Conservation (phyloP, 2,329 filamentous ascomycete species). For the Gremmenia infestans region DNA sequence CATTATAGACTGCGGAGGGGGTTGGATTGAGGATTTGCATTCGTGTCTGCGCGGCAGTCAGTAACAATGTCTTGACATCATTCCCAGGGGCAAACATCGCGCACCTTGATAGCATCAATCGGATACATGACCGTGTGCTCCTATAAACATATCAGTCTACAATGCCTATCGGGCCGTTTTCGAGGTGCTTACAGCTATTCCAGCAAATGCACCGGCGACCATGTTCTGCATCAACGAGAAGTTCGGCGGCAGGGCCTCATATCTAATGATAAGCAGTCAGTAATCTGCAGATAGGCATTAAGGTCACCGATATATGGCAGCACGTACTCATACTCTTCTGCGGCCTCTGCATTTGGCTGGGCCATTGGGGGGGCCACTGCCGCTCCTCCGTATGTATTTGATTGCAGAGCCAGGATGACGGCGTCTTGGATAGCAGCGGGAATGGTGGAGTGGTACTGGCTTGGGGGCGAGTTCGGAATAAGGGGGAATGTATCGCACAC, state of each 20-base stretch:
- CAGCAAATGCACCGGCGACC: constrained; percentile 92
- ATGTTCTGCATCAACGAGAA: constrained; percentile 94
- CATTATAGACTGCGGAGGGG: constrained; percentile 75
- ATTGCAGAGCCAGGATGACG: constrained; percentile 59
- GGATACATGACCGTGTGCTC: constrained; percentile 99
- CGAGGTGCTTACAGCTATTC: constrained; percentile 36
- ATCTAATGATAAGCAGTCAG: constrained; percentile 43
- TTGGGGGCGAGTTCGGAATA: background rate
- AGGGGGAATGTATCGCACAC: background rate
- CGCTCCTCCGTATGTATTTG: constrained; percentile 56
- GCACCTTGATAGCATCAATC: constrained; percentile 93
- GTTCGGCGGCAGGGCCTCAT: constrained; percentile 90
- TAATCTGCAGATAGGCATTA: constrained; percentile 6
- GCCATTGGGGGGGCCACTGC: constrained; percentile 65
- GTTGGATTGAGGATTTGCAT: constrained; percentile 94
- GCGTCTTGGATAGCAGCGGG: constrained; percentile 19
- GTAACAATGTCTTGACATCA: constrained; percentile 11
- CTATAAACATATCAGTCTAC: constrained; percentile 41
- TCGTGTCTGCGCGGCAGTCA: constrained; percentile 62
- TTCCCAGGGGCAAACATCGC: constrained; percentile 6
- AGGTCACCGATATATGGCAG: background rate
- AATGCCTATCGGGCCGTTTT: constrained; percentile 10
- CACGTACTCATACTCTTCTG: constrained; percentile 63
- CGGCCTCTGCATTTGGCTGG: constrained; percentile 59
- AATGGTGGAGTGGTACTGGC: background rate